phyloP scores from a whole-genome alignment of 2,329 filamentous ascomycete genomes.

The Fusarium avenaceum region DNA sequence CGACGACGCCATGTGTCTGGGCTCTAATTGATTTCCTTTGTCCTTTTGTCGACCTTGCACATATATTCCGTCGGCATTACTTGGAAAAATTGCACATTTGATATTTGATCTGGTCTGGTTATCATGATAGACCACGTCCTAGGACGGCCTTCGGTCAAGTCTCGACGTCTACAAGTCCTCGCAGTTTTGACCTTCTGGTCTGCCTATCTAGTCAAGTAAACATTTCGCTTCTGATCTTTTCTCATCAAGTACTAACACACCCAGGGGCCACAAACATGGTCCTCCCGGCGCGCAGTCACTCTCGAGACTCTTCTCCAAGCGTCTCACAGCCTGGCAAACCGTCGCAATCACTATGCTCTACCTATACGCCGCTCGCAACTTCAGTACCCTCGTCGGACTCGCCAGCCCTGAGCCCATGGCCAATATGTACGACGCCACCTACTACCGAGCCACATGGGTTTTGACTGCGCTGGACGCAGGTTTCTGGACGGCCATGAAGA shows the following conservation, averaged over 20 bases:
- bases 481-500: constrained; percentile 98
- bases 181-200: constrained; percentile 94
- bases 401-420: constrained; percentile 94
- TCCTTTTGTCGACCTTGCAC: constrained; percentile 10
- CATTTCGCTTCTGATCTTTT: not conserved
- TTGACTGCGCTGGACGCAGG: constrained; percentile 94
- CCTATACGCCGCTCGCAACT: constrained; percentile 92
- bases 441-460: constrained; percentile 97
- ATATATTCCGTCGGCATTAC: constrained; percentile 1
- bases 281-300: constrained; percentile 80
- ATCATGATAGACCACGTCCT: constrained; percentile 87
- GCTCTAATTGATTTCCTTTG: constrained; percentile 28
- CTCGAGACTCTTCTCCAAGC: constrained; percentile 77
- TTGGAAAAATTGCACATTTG: constrained; percentile 3
- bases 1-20: constrained; percentile 38
- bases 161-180: constrained; percentile 91
- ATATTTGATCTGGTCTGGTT: constrained; percentile 8
- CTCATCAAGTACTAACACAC: constrained; percentile 37
- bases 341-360: constrained; percentile 89
- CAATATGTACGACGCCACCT: constrained; percentile 91
- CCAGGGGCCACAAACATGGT: constrained; percentile 86
- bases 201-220: constrained; percentile 81
- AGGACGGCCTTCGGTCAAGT: constrained; percentile 90
- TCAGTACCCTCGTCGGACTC: constrained; percentile 90
- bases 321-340: constrained; percentile 89